phyloP scores from a whole-genome alignment of 257 asterid genomes.

The Leonotis leonurus region DNA sequence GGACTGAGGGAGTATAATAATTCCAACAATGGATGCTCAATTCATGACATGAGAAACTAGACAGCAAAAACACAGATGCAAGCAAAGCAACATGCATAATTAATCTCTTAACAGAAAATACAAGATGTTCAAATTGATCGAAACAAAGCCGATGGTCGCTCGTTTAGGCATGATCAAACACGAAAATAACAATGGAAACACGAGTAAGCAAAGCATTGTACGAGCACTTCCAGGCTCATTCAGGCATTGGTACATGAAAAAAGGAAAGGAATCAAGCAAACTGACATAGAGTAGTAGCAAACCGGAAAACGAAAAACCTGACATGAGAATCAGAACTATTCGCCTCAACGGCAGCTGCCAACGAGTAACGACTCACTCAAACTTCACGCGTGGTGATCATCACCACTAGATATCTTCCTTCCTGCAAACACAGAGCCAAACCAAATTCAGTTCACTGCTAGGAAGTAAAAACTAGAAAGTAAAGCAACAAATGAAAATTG shows the following conservation, averaged over 20 bases:
- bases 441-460: not conserved
- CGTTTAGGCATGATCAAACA: not conserved
- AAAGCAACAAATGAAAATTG: not conserved
- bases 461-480: not conserved
- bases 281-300: slow-evolving; percentile 30
- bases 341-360: slow-evolving; percentile 33
- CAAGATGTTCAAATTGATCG: slow-evolving; percentile 19
- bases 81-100: not conserved
- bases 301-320: slow-evolving; percentile 57
- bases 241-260: slow-evolving; percentile 25
- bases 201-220: slow-evolving; percentile 7
- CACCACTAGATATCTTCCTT: not conserved
- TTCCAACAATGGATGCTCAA: slow-evolving; percentile 13
- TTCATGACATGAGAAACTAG: slow-evolving; percentile 16
- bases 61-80: slow-evolving; percentile 14
- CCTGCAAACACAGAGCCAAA: not conserved
- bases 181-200: not conserved
- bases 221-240: slow-evolving; percentile 26
- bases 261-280: slow-evolving; percentile 18
- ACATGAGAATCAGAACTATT: slow-evolving; percentile 36
- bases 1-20: too few species aligned
- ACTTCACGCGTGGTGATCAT: slow-evolving; percentile 20
- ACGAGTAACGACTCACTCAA: slow-evolving; percentile 36
- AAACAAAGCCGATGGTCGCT: not conserved
- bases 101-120: slow-evolving; percentile 24